Base-by-base conservation (phyloP, 768 basidiomycete genomes). In the Termitomyces sp. region DNA sequence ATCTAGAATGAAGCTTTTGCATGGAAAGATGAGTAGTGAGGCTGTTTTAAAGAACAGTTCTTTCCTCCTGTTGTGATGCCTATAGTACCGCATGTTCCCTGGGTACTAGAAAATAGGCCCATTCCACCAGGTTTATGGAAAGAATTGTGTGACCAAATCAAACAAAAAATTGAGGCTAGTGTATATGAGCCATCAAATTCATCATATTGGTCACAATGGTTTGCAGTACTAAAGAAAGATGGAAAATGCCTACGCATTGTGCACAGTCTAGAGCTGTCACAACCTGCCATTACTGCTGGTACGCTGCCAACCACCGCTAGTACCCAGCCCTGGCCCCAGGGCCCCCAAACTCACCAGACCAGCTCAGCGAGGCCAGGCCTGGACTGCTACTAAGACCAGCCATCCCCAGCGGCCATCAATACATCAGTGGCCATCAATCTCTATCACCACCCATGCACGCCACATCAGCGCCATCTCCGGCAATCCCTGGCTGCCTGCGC, bases 261-360 rank as follows among this genome's bases (percentile, higher is more conserved):
- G 0, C 75, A 77, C 49, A 68, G 73, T 44, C 57, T 79, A 0
- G n/a, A n/a, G n/a, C n/a, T n/a, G n/a, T n/a, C n/a, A n/a, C n/a
- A n/a, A n/a, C n/a, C n/a, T n/a, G n/a, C n/a, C n/a, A n/a, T n/a
- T n/a, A n/a, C n/a, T n/a, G n/a, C n/a, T n/a, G n/a, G n/a, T n/a
- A n/a, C n/a, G n/a, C n/a, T n/a, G n/a, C n/a, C n/a, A n/a, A n/a
- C n/a, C n/a, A n/a, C n/a, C n/a, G n/a, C n/a, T n/a, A n/a, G n/a
- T n/a, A n/a, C n/a, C n/a, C n/a, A n/a, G n/a, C n/a, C n/a, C n/a
- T n/a, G n/a, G n/a, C n/a, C n/a, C n/a, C n/a, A n/a, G n/a, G n/a
- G n/a, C n/a, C n/a, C n/a, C n/a, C n/a, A n/a, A n/a, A n/a, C n/a
- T n/a, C n/a, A n/a, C n/a, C n/a, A n/a, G n/a, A n/a, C n/a, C n/a